Conservation (phyloP, 352 stramenopile genomes). For the Phytopythium aichiense region DNA sequence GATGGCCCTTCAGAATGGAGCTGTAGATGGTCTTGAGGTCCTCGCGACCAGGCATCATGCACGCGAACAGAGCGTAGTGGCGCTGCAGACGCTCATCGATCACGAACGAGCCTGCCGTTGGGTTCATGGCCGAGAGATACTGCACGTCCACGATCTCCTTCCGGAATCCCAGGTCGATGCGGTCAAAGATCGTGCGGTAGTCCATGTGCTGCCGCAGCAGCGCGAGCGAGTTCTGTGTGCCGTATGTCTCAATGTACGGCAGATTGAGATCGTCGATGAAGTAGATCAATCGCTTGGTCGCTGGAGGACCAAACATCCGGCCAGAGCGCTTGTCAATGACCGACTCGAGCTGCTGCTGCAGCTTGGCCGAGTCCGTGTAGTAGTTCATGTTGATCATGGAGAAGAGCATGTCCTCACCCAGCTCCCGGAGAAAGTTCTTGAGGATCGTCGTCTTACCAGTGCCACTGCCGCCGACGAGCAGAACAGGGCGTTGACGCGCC, state of each 20-base stretch:
- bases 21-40: conserved; percentile 96
- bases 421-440: conserved; percentile 92
- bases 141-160: conserved; percentile 97
- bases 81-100: conserved; percentile 96
- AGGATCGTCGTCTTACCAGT: conserved; percentile 98
- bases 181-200: conserved; percentile 95
- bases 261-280: conserved; percentile 98
- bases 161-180: conserved; percentile 93
- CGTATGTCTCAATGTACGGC: conserved; percentile 96
- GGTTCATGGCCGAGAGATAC: conserved; percentile 97
- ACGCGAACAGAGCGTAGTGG: conserved; percentile 95
- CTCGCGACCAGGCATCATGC: conserved; percentile 92
- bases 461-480: conserved; percentile 94
- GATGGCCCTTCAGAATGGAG: conserved; percentile 93
- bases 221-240: conserved; percentile 95
- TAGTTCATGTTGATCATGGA: conserved; percentile 98
- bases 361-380: conserved; percentile 93
- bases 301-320: conserved; percentile 93
- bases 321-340: conserved; percentile 97
- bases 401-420: conserved; percentile 93
- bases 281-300: conserved; percentile 95
- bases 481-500: conserved; percentile 90
- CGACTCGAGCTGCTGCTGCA: conserved; percentile 95
- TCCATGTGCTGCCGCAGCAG: conserved; percentile 96
- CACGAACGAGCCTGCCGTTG: conserved; percentile 95